phyloP scores from a whole-genome alignment of 2,329 filamentous ascomycete species.

The Fusarium anthophilum region DNA sequence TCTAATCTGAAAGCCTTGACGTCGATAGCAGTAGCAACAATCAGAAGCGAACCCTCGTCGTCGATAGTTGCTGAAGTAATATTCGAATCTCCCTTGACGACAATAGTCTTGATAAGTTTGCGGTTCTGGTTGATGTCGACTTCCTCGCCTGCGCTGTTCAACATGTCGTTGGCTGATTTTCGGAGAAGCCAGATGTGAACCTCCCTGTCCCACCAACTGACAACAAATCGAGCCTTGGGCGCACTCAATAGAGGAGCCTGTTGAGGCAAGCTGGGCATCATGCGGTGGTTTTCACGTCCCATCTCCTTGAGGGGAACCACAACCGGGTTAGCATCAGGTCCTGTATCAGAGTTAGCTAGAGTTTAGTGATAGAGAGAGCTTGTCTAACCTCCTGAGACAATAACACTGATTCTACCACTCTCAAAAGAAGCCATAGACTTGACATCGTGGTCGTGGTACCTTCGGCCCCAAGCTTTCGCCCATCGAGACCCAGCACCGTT shows the following conservation, averaged over 20 bases:
- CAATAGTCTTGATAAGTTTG: conserved; percentile 74
- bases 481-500: conserved; percentile 72
- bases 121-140: conserved; percentile 62
- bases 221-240: conserved; percentile 75
- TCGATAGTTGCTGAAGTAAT: conserved; percentile 81
- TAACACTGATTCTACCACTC: conserved; percentile 80
- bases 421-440: conserved; percentile 95
- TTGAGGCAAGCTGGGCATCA: conserved; percentile 86
- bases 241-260: conserved; percentile 78
- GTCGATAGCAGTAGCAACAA: conserved; percentile 77
- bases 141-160: conserved; percentile 51
- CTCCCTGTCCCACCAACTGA: conserved; percentile 93
- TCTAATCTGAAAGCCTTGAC: conserved; percentile 81
- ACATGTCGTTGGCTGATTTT: conserved; percentile 57
- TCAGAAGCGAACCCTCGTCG: conserved; percentile 74
- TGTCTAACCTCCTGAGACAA: conserved; percentile 87
- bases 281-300: conserved; percentile 85
- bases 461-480: conserved; percentile 85
- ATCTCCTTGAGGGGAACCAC: conserved; percentile 78
- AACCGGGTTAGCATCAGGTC: conserved; percentile 85
- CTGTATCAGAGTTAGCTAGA: conserved; percentile 53
- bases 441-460: conserved; percentile 93
- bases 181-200: conserved; percentile 80
- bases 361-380: background rate
- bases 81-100: conserved; percentile 79